phyloP scores from a whole-genome alignment of 2,329 filamentous ascomycete genomes.

The Phoma herbarum region DNA sequence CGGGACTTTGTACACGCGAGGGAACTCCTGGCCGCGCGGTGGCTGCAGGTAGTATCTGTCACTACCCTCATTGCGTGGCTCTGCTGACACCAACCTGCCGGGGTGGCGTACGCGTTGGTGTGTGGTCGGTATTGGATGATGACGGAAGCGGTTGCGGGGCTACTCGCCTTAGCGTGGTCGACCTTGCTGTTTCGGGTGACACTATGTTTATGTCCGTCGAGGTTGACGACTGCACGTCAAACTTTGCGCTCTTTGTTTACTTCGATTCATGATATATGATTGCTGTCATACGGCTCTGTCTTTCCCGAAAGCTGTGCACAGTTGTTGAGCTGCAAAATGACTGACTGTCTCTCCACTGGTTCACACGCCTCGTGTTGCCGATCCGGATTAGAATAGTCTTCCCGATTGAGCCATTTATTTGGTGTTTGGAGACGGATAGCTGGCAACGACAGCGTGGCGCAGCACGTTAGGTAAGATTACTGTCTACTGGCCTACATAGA shows the following conservation, averaged over 20 bases:
- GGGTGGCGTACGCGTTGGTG: constrained; percentile 19
- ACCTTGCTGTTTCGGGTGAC: constrained; percentile 6
- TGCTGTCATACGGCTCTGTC: not conserved
- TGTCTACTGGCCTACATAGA: too few relatives aligned
- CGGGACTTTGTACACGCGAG: constrained; percentile 20
- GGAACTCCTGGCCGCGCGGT: constrained; percentile 19
- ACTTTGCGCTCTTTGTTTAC: constrained; percentile 17
- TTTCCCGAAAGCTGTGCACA: not conserved
- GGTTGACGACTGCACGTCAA: constrained; percentile 15
- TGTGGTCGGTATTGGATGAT: constrained; percentile 18
- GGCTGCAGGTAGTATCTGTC: constrained; percentile 20
- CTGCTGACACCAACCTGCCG: constrained; percentile 20
- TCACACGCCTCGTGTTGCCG: not conserved
- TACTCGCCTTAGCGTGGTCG: constrained; percentile 1
- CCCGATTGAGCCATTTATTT: constrained; percentile 17
- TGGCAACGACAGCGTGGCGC: constrained; percentile 6
- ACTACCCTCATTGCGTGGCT: constrained; percentile 23
- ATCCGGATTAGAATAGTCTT: constrained; percentile 11
- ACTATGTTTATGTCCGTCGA: constrained; percentile 16
- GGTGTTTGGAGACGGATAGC: not conserved
- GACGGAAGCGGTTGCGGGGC: constrained; percentile 6
- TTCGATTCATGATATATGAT: not conserved
- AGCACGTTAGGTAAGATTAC: not conserved
- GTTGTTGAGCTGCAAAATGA: not conserved
- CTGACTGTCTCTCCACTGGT: not conserved